A percentile compares a stretch with the other conserved stretches of the same genome.
phyloP scores from a whole-genome alignment of 495 filamentous ascomycete species.

The Aspergillus sclerotioniger region DNA sequence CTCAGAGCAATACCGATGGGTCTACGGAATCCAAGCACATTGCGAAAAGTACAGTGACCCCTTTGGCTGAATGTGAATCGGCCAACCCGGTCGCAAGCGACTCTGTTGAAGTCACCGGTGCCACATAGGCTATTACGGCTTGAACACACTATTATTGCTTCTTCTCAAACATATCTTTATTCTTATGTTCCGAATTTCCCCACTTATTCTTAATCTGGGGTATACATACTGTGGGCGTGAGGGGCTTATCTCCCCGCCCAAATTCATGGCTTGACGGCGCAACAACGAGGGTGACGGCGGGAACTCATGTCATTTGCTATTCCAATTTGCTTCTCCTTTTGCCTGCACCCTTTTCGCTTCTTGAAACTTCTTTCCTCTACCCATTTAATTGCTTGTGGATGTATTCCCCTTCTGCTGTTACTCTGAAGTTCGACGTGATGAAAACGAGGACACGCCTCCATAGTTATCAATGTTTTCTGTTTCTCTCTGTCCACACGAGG shows the following conservation, averaged over 20 bases:
- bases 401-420: constrained; percentile 22
- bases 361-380: constrained; percentile 21
- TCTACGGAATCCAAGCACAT: constrained; percentile 34
- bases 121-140: constrained; percentile 27
- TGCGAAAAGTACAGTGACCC: constrained; percentile 35
- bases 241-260: constrained; percentile 22
- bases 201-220: constrained; percentile 36
- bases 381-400: constrained; percentile 25
- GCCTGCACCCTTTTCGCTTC: constrained; percentile 20
- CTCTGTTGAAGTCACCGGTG: constrained; percentile 31
- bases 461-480: constrained; percentile 28
- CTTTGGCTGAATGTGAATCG: constrained; percentile 34
- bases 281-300: constrained; percentile 29
- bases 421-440: constrained; percentile 24
- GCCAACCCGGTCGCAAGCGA: constrained; percentile 30
- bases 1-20: constrained; percentile 31
- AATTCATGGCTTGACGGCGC: constrained; percentile 42
- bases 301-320: constrained; percentile 25
- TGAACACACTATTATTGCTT: constrained; percentile 30
- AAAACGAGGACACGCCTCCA: constrained; percentile 25
- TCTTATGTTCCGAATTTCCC: constrained; percentile 20
- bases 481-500: constrained; percentile 22
- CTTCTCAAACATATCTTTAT: constrained; percentile 37
- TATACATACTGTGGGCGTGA: constrained; percentile 43
- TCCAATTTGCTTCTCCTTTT: constrained; percentile 21